phyloP scores from a whole-genome alignment of 768 basidiomycete species.

The Suillus occidentalis region DNA sequence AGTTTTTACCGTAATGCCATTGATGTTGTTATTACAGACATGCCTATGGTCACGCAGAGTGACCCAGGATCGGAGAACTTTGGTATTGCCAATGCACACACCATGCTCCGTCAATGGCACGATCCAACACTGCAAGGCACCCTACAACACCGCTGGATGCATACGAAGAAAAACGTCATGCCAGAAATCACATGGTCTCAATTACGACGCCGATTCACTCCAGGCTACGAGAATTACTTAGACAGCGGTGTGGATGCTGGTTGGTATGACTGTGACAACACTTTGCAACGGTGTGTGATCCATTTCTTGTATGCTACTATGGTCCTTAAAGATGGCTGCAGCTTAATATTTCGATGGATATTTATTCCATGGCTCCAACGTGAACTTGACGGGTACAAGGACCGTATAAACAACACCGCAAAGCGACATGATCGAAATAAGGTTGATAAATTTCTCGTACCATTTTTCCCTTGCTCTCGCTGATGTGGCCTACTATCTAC shows the following conservation, averaged over 20 bases:
- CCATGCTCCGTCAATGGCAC: conserved; percentile 35
- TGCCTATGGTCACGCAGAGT: conserved; percentile 31
- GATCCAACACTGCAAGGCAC: conserved; percentile 39
- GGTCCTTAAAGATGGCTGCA: neutral
- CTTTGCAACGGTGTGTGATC: conserved; percentile 21
- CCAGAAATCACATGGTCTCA: conserved; percentile 24
- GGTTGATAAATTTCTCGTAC: too few relatives aligned
- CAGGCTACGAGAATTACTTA: conserved; percentile 17
- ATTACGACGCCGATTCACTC: conserved; percentile 10
- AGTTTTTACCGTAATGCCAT: too few relatives aligned
- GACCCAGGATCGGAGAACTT: conserved; percentile 46
- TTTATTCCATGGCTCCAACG: conserved; percentile 15
- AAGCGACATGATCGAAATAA: conserved; percentile 2
- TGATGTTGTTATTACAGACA: too few relatives aligned
- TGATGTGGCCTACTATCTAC: neutral
- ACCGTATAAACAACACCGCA: conserved; percentile 5
- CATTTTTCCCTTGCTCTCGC: neutral
- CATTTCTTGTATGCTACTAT: neutral
- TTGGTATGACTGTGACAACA: conserved; percentile 26
- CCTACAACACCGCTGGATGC: conserved; percentile 41
- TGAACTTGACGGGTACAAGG: conserved; percentile 3
- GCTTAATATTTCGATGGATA: conserved; percentile 36
- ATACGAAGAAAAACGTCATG: conserved; percentile 28
- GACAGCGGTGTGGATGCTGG: conserved; percentile 29
- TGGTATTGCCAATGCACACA: conserved; percentile 45